These are phyloP conservation scores for Talaromyces liani DNA, from an alignment of 495 filamentous ascomycete species.

Conservation along the genomic window DNA sequence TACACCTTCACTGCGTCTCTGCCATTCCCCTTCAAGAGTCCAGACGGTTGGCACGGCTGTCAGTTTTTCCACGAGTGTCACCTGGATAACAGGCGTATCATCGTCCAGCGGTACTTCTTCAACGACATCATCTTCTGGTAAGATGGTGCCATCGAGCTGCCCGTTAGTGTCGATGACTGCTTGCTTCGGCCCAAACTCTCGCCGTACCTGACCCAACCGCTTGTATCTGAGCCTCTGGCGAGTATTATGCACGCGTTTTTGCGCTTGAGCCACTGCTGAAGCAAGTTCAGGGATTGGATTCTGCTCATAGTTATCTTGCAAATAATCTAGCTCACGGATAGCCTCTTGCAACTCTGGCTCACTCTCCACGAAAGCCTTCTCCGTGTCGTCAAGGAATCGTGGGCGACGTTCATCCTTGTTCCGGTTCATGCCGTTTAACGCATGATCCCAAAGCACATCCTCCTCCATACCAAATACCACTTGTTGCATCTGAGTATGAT, in stretches of 20 bases:
- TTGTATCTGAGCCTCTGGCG: not conserved
- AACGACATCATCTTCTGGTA: not conserved
- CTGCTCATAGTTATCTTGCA: not conserved
- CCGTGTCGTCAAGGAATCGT: not conserved
- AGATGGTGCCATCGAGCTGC: not conserved
- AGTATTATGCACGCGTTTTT: not conserved
- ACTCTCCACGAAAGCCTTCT: conserved; percentile 1
- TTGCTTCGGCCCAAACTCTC: not conserved
- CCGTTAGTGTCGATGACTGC: not conserved
- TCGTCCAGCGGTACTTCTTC: not conserved
- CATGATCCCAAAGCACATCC: not conserved
- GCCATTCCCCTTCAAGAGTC: conserved; percentile 1
- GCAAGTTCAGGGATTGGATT: not conserved
- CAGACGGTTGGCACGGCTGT: not conserved
- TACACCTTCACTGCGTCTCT: not conserved
- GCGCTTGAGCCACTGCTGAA: not conserved
- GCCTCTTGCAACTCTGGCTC: not conserved
- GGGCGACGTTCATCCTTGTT: not conserved
- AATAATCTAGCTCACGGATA: not conserved
- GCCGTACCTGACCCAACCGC: not conserved
- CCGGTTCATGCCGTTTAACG: not conserved
- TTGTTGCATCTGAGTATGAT: not conserved
- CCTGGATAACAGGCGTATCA: not conserved
- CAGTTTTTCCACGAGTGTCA: not conserved
- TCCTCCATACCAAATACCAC: not conserved